Conservation (phyloP, 2,329 filamentous ascomycete species). For the Aspergillus tanneri region DNA sequence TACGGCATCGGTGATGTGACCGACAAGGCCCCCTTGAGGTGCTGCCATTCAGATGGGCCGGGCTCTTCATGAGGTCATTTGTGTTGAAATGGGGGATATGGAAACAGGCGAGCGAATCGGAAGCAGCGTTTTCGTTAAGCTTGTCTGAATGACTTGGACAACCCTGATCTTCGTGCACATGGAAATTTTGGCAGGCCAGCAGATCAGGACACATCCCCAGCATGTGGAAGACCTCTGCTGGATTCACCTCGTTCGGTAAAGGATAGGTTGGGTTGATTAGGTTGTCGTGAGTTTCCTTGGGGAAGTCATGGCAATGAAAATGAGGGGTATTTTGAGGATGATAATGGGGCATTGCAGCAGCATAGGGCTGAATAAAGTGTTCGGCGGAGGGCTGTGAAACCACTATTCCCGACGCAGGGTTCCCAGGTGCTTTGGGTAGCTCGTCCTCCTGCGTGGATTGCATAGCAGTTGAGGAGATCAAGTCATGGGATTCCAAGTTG, state of each 20-base stretch:
- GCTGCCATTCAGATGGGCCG: conserved; percentile 23
- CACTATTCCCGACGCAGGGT: conserved; percentile 16
- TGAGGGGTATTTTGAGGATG: conserved; percentile 28
- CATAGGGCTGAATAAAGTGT: conserved; percentile 19
- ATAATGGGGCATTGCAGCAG: conserved; percentile 25
- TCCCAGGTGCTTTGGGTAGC: conserved; percentile 22
- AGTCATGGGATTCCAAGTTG: conserved; percentile 28
- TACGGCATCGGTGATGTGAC: conserved; percentile 35
- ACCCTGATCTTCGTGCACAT: conserved; percentile 22
- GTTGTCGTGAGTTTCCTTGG: conserved; percentile 29
- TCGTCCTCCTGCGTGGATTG: conserved; percentile 20
- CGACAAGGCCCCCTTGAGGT: conserved; percentile 32
- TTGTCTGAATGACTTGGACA: conserved; percentile 20
- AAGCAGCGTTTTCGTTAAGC: conserved; percentile 20
- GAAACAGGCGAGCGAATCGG: conserved; percentile 31
- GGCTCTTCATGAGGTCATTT: conserved; percentile 30
- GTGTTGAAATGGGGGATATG: conserved; percentile 34
- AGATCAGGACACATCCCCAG: conserved; percentile 36
- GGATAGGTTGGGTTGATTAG: conserved; percentile 25
- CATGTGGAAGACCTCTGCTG: conserved; percentile 38
- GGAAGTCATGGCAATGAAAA: conserved; percentile 31
- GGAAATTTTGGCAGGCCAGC: conserved; percentile 27
- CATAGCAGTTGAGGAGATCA: conserved; percentile 27
- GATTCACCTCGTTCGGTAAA: conserved; percentile 32
- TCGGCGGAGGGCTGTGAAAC: conserved; percentile 17